Base-by-base conservation (phyloP, 805 yeast genomes). In the Metschnikowia hibisci region DNA sequence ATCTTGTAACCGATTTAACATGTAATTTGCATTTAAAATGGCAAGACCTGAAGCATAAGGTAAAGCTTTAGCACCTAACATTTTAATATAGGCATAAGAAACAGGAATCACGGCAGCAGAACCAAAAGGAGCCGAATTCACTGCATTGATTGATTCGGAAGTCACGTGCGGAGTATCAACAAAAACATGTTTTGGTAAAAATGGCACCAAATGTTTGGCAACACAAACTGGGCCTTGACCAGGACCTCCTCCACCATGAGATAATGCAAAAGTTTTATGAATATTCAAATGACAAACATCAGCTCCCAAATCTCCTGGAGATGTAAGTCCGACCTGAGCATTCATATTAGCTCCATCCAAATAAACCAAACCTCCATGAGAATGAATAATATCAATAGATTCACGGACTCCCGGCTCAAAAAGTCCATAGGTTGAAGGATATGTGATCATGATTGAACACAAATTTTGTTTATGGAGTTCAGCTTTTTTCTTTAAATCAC, bases 211-310 rank as follows among this genome's bases (percentile, higher is more conserved):
- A 64, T 88, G 96, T 39, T 75, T 69, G 53, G 82, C 83, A 44
- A 91, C 98, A 75, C 98, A 88, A 51, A 93, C 93, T 40, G 98
- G 98, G 14, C 97, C 99, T 57, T 89, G 95, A 61, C 98, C 99
- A 32, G 99, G 99, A 33, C 99, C 99, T 62, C 99, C 99, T 61
- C 99, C 99, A 60, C 99, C 99, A 60, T 93, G 99, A 43, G 96
- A 95, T 59, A 93, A 88, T 35, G 97, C 89, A 73, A 93, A 93
- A 1, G 99, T 93, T 71, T 93, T 93, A 74, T 93, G 99, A 61
- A 93, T 74, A 64, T 93, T 93, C 71, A 93, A 77, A 60, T 93
- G 99, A 65, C 99, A 93, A 32, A 93, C 98, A 68, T 93, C 99
- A 10, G 98, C 98, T 41, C 97, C 98, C 54, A 93, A 71, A 60